phyloP scores from a whole-genome alignment of 2,329 filamentous ascomycete species.

The Cladosporium phlei region DNA sequence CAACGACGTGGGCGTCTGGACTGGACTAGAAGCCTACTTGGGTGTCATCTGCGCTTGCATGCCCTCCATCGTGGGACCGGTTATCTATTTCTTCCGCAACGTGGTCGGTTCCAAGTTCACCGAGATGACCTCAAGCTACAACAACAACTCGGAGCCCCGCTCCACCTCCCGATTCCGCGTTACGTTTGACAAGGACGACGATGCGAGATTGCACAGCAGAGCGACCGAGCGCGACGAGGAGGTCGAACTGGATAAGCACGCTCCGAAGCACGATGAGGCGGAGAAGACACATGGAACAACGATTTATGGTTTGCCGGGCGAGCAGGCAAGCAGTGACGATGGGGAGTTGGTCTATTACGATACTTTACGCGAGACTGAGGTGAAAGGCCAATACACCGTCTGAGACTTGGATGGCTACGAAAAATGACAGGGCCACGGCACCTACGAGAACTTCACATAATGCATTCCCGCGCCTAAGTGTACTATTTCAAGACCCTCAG shows the following conservation, averaged over 20 bases:
- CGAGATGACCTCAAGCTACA: neutral
- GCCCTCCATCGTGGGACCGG: slow-evolving; percentile 14
- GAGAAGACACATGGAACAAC: neutral
- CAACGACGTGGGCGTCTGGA: slow-evolving; percentile 20
- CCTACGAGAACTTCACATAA: neutral
- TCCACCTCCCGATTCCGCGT: neutral
- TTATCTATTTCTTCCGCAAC: slow-evolving; percentile 4
- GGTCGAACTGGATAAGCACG: neutral
- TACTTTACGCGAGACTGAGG: neutral
- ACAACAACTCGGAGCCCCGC: neutral
- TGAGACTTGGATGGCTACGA: neutral
- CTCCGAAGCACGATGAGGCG: neutral
- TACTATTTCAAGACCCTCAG: neutral
- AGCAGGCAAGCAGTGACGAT: neutral
- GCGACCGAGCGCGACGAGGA: neutral
- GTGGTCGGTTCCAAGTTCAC: neutral
- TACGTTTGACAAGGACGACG: neutral
- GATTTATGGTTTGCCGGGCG: neutral
- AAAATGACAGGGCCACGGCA: neutral
- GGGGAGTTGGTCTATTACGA: slow-evolving; percentile 6
- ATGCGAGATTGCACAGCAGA: neutral
- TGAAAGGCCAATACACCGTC: neutral
- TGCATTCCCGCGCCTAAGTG: neutral
- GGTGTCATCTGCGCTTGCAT: slow-evolving; percentile 24
- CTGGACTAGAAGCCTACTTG: slow-evolving; percentile 20